Percentiles rank a stretch among this genome's conserved stretches.
Conservation (phyloP, 495 filamentous ascomycete species). For the Penicillium riverlandense region DNA sequence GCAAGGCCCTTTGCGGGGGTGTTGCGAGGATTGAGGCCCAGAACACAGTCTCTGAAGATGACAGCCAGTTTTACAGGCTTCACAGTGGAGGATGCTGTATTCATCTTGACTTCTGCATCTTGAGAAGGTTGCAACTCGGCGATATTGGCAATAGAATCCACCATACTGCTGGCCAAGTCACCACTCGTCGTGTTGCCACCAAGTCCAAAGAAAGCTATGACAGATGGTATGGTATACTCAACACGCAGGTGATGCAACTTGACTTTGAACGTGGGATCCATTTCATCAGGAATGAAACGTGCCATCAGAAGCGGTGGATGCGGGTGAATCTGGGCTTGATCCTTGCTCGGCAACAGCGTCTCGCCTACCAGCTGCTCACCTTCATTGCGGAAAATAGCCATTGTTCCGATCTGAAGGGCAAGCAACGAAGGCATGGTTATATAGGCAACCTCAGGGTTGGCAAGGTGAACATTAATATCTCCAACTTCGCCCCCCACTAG, state of each 20-base stretch:
- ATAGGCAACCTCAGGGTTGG: constrained; percentile 66
- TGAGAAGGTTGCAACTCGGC: constrained; percentile 38
- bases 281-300: constrained; percentile 85
- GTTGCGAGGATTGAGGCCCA: constrained; percentile 81
- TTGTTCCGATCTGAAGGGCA: constrained; percentile 59
- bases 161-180: constrained; percentile 67
- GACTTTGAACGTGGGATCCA: constrained; percentile 82
- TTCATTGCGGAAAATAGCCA: constrained; percentile 55
- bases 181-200: constrained; percentile 61
- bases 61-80: constrained; percentile 65
- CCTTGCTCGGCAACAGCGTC: constrained; percentile 24
- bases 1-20: constrained; percentile 65
- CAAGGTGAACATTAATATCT: constrained; percentile 44
- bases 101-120: neutral
- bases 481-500: constrained; percentile 62
- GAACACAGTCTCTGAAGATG: constrained; percentile 64
- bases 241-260: constrained; percentile 73
- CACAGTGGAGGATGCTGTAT: no score
- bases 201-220: constrained; percentile 71
- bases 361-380: constrained; percentile 62
- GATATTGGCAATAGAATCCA: constrained; percentile 71
- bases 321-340: constrained; percentile 9
- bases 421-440: constrained; percentile 77
- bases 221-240: constrained; percentile 77
- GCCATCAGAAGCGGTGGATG: constrained; percentile 61